Evolutionary conservation across 2,329 filamentous ascomycete genomes (phyloP), one percentile per base, ranked within the genome.

Genomic region (Talaromyces pinophilus): DNA sequence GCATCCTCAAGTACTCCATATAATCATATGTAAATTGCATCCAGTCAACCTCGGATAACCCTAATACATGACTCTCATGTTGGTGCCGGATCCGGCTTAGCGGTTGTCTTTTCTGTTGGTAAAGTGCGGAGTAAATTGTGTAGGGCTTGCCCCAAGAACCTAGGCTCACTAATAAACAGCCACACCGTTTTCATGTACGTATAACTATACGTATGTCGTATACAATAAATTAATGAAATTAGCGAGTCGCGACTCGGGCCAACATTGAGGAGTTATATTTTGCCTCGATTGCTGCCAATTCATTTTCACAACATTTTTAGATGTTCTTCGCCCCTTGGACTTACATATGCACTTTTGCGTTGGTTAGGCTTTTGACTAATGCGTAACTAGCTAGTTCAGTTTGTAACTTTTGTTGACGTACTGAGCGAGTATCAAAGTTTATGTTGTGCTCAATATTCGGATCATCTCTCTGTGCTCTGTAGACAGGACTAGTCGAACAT

Each of bases 61-160:
- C 30, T 40, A 57, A 57, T 22, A 40, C n/a, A 57, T 57, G 50
- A 52, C 48, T 30, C 48, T 15, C 46, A 28, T 50, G 11, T 50
- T 52, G 25, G n/a, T 22, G 33, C 19, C 54, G 52, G 52, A 55
- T 55, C 17, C 30, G 54, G 54, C n/a, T 57, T 57, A 57, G 54
- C 33, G 11, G 15, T 10, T 57, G n/a, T 19, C 1, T 50, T 52
- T 30, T 22, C 48, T 48, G 48, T 8, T 52, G 48, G 54, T 38
- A 57, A 22, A 57, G 33, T 57, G 54, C 54, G n/a, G 33, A 38
- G 54, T 38, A 57, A 57, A 33, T 33, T 38, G 15, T 35, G 30
- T 57, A 57, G 30, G 52, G 52, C 30, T 38, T 55, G n/a, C 30
- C 30, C 30, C 52, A 22, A 57, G 30, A 22, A 57, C 52, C 30